Evolutionary conservation across 2,329 filamentous ascomycete species (phyloP), one percentile per base, ranked within the genome.

Genomic region (Pestalotiopsis sp.): DNA sequence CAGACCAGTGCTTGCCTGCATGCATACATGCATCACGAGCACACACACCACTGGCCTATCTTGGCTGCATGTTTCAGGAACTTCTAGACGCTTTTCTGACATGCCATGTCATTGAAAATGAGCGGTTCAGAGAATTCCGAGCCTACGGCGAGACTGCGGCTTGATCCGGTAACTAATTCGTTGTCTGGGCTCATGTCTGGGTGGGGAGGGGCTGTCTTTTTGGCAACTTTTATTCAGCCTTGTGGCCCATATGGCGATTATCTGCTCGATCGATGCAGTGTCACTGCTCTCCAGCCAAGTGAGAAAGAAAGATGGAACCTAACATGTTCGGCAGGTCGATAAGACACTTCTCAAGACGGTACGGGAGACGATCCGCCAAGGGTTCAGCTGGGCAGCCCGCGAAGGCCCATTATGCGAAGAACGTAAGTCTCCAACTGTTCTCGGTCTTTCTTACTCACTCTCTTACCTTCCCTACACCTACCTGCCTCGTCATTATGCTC

Each of bases 371-470:
- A 94, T 99, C 74, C 91, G 93, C 61, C 96, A 99, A 81, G 96
- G 96, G 39, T 99, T 99, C 81, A 94, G 92, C 78, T 99, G 96
- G 96, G 96, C 94, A 63, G 93, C 94, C 39, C 87, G 96, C 71
- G 96, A 99, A 87, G 96, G 96, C 0, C 96, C 96, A 20, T 85
- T 99, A 30, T 98, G 96, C 79, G 96, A 99, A 91, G 96, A 99
- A 83, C 96, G 92, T 94, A 84, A 88, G 92, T 89, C 69, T 40
- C 26, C 55, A 35, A 59, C 26, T 59, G n/a, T 58, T 58, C 52
- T 59, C 20, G 62, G 62, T 55, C 52, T 56, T 24, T n/a, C 26
- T 26, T 48, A 57, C 40, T 22, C 11, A 35, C 17, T 48, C 7
- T 48, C 13, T n/a, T 48, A 52, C 44, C n/a, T 52, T 52, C 44